These are phyloP conservation scores for Chrysosporium queenslandicum DNA, from an alignment of 2,329 filamentous ascomycete species.

Conservation along the genomic window DNA sequence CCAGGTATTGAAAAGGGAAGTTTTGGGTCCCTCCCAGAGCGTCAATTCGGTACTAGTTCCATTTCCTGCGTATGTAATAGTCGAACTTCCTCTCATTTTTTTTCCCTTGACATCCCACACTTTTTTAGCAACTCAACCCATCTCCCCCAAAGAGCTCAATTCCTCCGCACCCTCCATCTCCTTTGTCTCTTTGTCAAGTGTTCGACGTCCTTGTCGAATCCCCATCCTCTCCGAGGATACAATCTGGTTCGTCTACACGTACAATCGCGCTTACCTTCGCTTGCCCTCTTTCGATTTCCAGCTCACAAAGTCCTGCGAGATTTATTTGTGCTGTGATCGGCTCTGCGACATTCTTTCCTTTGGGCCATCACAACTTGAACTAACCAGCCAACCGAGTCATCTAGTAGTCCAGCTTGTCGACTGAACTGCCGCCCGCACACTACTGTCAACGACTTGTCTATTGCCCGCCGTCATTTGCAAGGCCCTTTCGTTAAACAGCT, in stretches of 20 bases:
- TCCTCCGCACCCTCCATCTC: constrained; percentile 8
- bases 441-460: background rate
- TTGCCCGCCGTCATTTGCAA: constrained; percentile 2
- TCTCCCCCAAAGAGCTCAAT: constrained; percentile 1
- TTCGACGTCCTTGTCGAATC: background rate
- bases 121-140: background rate
- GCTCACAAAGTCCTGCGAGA: constrained; percentile 3
- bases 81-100: constrained; percentile 9
- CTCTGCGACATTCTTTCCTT: constrained; percentile 7
- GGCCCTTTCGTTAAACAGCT: background rate
- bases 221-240: constrained; percentile 4
- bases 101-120: constrained; percentile 11
- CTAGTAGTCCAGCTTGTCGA: background rate
- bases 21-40: background rate
- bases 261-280: constrained; percentile 4
- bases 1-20: background rate
- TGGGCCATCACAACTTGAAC: background rate
- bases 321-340: constrained; percentile 7
- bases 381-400: background rate
- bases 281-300: constrained; percentile 1
- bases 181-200: constrained; percentile 1
- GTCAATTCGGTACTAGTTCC: constrained; percentile 1
- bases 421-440: background rate
- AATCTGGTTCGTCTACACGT: constrained; percentile 3
- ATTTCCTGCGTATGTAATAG: constrained; percentile 7